Conservation (phyloP, 1,284 basidiomycete species). For the Ceratobasidium sp. region DNA sequence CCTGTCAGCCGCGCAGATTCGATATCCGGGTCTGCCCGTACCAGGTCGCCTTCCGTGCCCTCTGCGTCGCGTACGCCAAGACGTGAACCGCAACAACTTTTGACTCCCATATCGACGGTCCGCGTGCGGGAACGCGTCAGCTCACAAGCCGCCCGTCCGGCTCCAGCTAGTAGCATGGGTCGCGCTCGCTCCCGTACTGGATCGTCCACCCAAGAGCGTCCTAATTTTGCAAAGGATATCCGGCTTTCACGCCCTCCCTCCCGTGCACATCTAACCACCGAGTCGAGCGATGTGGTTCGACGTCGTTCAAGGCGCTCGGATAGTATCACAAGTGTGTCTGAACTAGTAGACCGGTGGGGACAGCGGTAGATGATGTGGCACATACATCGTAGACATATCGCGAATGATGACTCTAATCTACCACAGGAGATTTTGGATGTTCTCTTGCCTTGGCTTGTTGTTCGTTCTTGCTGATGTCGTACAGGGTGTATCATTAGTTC, state of each 20-base stretch:
- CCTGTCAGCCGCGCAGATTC: constrained; percentile 35
- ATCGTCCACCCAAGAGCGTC: constrained; percentile 17
- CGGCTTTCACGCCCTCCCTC: constrained; percentile 26
- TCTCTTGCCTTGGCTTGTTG: constrained; percentile 23
- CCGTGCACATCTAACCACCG: constrained; percentile 8
- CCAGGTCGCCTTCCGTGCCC: neutral
- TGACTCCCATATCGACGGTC: constrained; percentile 25
- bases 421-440: constrained; percentile 4
- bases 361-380: neutral
- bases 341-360: neutral
- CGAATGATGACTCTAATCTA: neutral
- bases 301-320: constrained; percentile 21
- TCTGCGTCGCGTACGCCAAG: neutral
- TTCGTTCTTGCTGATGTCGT: constrained; percentile 29
- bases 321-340: constrained; percentile 19
- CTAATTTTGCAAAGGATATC: neutral
- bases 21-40: neutral
- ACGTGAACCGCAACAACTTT: constrained; percentile 26
- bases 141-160: neutral
- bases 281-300: neutral
- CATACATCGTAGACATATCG: neutral
- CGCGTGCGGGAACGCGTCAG: constrained; percentile 10
- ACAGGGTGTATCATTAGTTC: constrained; percentile 44
- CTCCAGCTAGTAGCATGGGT: neutral
- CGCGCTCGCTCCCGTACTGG: constrained; percentile 14